Evolutionary conservation across 2,329 filamentous ascomycete genomes (phyloP).

Genomic region (Aureobasidium lini): DNA sequence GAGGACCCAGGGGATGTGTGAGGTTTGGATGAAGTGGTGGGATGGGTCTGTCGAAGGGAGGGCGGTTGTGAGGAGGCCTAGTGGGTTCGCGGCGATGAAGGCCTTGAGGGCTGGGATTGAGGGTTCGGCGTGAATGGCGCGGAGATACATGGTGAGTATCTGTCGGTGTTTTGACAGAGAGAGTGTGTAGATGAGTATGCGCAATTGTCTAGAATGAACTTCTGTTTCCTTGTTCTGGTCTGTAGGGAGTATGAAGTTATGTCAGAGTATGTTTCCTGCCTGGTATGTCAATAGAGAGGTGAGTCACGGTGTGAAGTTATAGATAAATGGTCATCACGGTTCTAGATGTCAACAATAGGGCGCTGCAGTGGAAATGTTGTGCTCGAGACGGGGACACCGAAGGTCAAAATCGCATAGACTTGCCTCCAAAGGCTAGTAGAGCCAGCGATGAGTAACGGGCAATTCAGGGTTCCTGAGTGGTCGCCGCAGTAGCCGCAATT

Average conservation of each 20-base stretch:
- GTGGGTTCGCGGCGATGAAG: conserved; percentile 52
- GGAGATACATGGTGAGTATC: conserved; percentile 48
- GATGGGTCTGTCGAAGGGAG: conserved; percentile 38
- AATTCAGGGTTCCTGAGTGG: background rate
- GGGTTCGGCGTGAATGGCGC: conserved; percentile 45
- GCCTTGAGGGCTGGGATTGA: conserved; percentile 37
- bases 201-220: background rate
- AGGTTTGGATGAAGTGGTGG: conserved; percentile 49
- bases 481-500: background rate
- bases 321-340: background rate
- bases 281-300: background rate
- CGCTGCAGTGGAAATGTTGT: background rate
- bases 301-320: background rate
- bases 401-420: background rate
- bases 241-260: background rate
- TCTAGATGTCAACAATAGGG: background rate
- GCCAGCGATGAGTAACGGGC: background rate
- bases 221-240: background rate
- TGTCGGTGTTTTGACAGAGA: background rate
- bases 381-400: background rate
- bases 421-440: background rate
- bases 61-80: conserved; percentile 57
- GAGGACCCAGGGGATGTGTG: conserved; percentile 54
- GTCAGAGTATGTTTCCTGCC: background rate
- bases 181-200: background rate